These are phyloP conservation scores for Pascua sp. DNA, from an alignment of 1,284 basidiomycete species.

Conservation along the genomic window DNA sequence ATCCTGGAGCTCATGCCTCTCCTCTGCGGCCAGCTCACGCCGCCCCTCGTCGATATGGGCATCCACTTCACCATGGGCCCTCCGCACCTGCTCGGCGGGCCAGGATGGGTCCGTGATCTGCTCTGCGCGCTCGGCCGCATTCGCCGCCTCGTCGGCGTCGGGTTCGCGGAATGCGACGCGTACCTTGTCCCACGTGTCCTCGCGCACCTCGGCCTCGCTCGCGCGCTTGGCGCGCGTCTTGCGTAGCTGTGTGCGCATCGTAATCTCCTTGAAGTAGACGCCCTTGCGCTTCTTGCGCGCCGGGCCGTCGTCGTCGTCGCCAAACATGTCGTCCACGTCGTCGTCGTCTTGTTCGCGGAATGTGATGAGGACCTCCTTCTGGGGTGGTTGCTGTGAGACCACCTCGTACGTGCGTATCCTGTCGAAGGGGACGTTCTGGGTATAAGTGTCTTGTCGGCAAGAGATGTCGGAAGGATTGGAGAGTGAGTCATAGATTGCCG, in stretches of 20 bases:
- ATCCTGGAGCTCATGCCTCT: background rate
- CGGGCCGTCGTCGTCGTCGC: conserved; percentile 13
- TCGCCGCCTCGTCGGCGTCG: conserved; percentile 21
- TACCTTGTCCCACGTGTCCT: conserved; percentile 36
- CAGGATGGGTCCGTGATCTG: conserved; percentile 34
- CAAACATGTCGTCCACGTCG: conserved; percentile 16
- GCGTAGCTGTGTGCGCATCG: conserved; percentile 77
- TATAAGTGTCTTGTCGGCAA: background rate
- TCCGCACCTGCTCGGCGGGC: conserved; percentile 24
- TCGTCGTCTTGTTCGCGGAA: conserved; percentile 56
- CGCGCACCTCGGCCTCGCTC: conserved; percentile 20
- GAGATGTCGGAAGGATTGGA: background rate
- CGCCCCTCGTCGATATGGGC: background rate
- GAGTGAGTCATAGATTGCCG: too few species aligned
- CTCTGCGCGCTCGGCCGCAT: conserved; percentile 5
- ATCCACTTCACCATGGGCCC: too few species aligned
- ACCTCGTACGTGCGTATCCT: conserved; percentile 46
- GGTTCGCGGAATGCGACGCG: conserved; percentile 34
- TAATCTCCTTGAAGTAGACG: conserved; percentile 82
- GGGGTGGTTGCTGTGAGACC: conserved; percentile 21
- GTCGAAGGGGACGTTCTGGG: conserved; percentile 36
- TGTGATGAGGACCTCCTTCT: conserved; percentile 74
- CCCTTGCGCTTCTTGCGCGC: conserved; percentile 55
- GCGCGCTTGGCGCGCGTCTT: conserved; percentile 60
- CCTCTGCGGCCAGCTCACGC: background rate